Evolutionary conservation across 495 filamentous ascomycete species (phyloP), one percentile per base, ranked within the genome.

Genomic region (Aspergillus mulundensis): DNA sequence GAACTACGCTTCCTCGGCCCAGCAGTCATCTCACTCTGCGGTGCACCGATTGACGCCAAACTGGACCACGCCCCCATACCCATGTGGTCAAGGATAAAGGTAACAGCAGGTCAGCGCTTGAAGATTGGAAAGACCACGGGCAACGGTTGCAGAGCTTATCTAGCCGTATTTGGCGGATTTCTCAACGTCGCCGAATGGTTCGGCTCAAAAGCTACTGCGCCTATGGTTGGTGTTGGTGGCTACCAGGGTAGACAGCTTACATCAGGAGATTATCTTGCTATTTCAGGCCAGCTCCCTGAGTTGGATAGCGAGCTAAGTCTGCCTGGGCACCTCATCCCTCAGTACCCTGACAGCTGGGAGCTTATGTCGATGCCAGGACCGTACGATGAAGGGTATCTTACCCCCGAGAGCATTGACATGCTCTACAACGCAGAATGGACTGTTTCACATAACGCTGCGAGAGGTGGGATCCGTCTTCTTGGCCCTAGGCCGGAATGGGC

Each of bases 81-180:
- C 10, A 79, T 83, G 77, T 85, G 83, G 83, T 74, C 79, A 7
- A 69, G 76, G 38, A 53, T 81, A 3, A 63, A 67, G 11, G 66
- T 86, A 34, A 66, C 71, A 39, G 70, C 75, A 23, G 79, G 81
- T 5, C 79, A 85, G 52, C 73, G 55, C 38, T 62, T 86, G 20
- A 81, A 76, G 36, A 77, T 87, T 45, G 83, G 81, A 12, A 79
- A 77, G 39, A 72, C 73, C 5, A 76, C 64, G 7, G 74, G 68
- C 23, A 70, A 72, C 18, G 83, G 82, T 2, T 83, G 78, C 52
- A 72, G 82, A 52, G 70, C 72, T 11, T 87, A 87, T 60, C 70
- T 86, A n/a, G 81, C 81, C 5, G 68, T 85, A 7, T 71, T 71
- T 48, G 82, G 84, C 7, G 84, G 84, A 0, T 76, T 87, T 53